Conservation (phyloP, 2,329 filamentous ascomycete genomes). For the Aspergillus latus region DNA sequence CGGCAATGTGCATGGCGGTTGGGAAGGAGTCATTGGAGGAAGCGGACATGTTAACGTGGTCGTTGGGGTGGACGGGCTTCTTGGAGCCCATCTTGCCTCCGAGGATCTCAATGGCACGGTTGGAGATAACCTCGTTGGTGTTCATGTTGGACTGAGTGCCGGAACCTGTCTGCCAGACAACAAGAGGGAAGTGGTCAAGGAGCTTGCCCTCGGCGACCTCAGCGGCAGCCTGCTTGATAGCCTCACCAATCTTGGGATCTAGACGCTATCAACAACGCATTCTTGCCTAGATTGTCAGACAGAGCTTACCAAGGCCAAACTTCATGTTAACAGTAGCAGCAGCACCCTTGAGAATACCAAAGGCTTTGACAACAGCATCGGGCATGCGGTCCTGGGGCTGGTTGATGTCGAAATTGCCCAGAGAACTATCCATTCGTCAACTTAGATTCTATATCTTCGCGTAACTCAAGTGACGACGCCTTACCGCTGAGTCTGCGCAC, state of each 20-base stretch:
- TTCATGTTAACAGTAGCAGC: constrained; percentile 94
- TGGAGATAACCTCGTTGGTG: constrained; percentile 99
- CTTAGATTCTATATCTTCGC: neutral
- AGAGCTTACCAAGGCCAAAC: constrained; percentile 69
- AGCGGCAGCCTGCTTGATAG: constrained; percentile 89
- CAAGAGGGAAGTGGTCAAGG: constrained; percentile 94
- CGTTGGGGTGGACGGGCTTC: constrained; percentile 98
- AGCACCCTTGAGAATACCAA: constrained; percentile 95
- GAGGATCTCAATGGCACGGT: constrained; percentile 96
- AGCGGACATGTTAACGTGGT: constrained; percentile 98
- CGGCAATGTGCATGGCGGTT: constrained; percentile 99
- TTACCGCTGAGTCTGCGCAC: constrained; percentile 87
- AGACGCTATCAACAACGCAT: constrained; percentile 14
- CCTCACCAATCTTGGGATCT: constrained; percentile 87
- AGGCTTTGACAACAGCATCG: constrained; percentile 83
- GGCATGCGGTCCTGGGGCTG: constrained; percentile 99
- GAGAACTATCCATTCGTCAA: constrained; percentile 55
- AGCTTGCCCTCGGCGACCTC: constrained; percentile 95
- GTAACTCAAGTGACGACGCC: constrained; percentile 10
- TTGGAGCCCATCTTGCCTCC: constrained; percentile 93
- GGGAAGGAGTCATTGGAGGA: constrained; percentile 99
- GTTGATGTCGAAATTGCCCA: constrained; percentile 99
- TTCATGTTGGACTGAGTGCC: constrained; percentile 99
- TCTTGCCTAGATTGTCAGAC: constrained; percentile 12
- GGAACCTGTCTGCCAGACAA: constrained; percentile 98